Evolutionary conservation across 2,329 filamentous ascomycete genomes (phyloP), one percentile per base, ranked within the genome.

Genomic region (Sarocladium brachiariae): DNA sequence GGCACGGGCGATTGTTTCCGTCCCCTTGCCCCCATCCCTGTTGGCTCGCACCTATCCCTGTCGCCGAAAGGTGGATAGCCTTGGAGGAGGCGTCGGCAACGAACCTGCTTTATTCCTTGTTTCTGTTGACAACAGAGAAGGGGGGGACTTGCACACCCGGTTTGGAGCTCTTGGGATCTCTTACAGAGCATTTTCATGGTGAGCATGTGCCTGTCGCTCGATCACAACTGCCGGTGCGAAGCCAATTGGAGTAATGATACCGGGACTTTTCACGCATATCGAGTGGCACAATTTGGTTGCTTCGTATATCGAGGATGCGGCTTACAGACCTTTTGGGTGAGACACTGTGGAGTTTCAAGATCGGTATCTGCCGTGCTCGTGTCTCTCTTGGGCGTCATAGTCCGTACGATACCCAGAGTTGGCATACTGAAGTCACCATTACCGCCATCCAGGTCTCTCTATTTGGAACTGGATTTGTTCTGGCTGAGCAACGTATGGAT

Each of bases 311-410:
- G n/a, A n/a, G n/a, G n/a, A n/a, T n/a, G n/a, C n/a, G n/a, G n/a
- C n/a, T n/a, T n/a, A n/a, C n/a, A n/a, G n/a, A n/a, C n/a, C n/a
- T n/a, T n/a, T 39, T n/a, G 23, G 23, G 39, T 47, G 43, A 47
- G 27, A 47, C 43, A 47, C 3, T 47, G 43, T 33, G 25, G 43
- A 47, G 43, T 47, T 19, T 33, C 24, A 19, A 47, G 43, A 47
- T 47, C 25, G 43, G 25, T 31, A 27, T 4, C 4, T 25, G 16
- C 19, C 43, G 21, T 4, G 6, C 16, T 9, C 9, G 3, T 31
- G 43, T 47, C 25, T 19, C 21, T 43, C 4, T 19, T 16, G 18
- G 3, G 25, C 10, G 16, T 21, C 23, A 7, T 41, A 23, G 7
- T 16, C 7, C n/a, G n/a, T n/a, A n/a, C n/a, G n/a, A n/a, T n/a